Base-by-base conservation (phyloP, 306 rosid species). In the Quercus robur region DNA sequence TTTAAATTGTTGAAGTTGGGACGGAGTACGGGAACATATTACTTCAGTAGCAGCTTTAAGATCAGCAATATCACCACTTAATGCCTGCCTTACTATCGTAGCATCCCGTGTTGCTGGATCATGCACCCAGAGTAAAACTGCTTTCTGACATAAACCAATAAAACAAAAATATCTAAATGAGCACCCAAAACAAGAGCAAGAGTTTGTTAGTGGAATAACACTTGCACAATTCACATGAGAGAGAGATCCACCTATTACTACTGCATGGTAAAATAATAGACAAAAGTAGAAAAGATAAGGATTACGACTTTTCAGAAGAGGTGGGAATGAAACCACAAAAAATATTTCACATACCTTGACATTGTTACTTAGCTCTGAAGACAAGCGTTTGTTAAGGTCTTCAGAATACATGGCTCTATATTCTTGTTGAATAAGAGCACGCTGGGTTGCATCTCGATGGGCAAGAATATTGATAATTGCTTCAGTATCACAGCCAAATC, bases 71-170 rank as follows among this genome's bases (percentile, higher is more conserved):
- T 12, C 54, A 49, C 0, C 54, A 49, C 17, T 49, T 49, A 49
- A 49, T 11, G 84, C 87, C 46, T 76, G 57, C 66, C 73, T 56
- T 28, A 87, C 63, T 12, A 79, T 61, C 11, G 78, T 61, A 1
- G 90, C 88, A 21, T 87, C 90, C 6, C 88, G 70, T 5, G 80
- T 72, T 25, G 78, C 74, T 26, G 88, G 90, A 84, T 87, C 88
- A 70, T 85, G 76, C 75, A 87, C 18, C 90, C 90, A 87, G 23
- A 81, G 79, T 20, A 58, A 54, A 54, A 87, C 59, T 13, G 88
- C 88, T 78, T 23, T 82, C 90, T 87, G 84, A 30, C 80, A 64
- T 28, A 59, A 21, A n/a, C 54, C 54, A 49, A 49, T 11, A 12
- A 49, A 49, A 49, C 54, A 49, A 49, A 70, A 13, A 64, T 35